Percentiles rank a stretch among this genome's conserved stretches.
Evolutionary conservation across 2,329 filamentous ascomycete genomes (phyloP).

Genomic region (Trichophyton rubrum): DNA sequence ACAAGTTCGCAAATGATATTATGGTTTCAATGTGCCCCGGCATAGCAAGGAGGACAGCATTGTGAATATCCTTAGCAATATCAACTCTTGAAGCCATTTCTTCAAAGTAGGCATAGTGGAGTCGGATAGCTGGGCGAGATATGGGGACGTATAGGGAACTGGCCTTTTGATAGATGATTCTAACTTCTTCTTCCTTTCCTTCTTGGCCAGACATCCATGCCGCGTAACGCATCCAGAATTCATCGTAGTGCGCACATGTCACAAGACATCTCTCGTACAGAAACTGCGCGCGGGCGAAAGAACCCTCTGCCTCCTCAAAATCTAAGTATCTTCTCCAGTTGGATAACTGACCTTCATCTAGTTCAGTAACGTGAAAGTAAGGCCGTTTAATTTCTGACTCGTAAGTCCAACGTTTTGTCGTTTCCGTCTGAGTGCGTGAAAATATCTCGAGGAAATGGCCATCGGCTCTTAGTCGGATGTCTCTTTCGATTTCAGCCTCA

Average conservation of each 20-base stretch:
- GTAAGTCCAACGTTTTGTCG: constrained; percentile 85
- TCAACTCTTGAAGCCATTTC: constrained; percentile 67
- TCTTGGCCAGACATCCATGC: constrained; percentile 80
- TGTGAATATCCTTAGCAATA: constrained; percentile 72
- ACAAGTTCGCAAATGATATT: constrained; percentile 72
- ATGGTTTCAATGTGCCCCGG: constrained; percentile 81
- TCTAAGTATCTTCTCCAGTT: constrained; percentile 97
- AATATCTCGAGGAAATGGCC: constrained; percentile 70
- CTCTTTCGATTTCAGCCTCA: constrained; percentile 70
- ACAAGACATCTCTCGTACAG: constrained; percentile 90
- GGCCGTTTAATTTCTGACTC: constrained; percentile 90
- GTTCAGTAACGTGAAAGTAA: constrained; percentile 91
- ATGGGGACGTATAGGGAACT: constrained; percentile 77
- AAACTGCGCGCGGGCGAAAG: constrained; percentile 61
- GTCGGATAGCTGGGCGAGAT: constrained; percentile 65
- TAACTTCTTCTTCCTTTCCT: constrained; percentile 75
- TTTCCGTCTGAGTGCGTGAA: constrained; percentile 69
- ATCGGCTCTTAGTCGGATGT: constrained; percentile 69
- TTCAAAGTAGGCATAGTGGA: constrained; percentile 92
- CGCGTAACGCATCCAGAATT: constrained; percentile 96
- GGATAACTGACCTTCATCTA: constrained; percentile 68
- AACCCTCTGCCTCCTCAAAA: constrained; percentile 79
- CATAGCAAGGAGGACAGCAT: constrained; percentile 60
- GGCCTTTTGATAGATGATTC: constrained; percentile 83
- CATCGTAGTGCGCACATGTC: constrained; percentile 86